phyloP scores from a whole-genome alignment of 805 yeast genomes.

The Ogataea nonfermentans region DNA sequence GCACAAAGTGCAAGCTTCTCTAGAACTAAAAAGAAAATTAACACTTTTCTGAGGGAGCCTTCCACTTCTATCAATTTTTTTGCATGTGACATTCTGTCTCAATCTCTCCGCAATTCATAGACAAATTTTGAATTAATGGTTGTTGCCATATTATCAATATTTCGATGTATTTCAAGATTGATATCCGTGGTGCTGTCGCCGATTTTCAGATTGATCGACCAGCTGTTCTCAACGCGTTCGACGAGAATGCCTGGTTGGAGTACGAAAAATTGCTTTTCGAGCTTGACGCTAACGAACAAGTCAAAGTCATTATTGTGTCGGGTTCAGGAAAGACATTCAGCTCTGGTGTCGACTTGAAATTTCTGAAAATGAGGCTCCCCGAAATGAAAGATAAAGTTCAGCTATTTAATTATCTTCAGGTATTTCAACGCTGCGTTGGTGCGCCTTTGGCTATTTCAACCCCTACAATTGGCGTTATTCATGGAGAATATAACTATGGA shows the following conservation, averaged over 20 bases:
- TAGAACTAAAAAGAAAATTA: too few relatives aligned
- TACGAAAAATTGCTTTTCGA: constrained; percentile 46
- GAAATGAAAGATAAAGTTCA: constrained; percentile 12
- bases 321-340: constrained; percentile 57
- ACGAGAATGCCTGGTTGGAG: constrained; percentile 54
- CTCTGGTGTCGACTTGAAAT: constrained; percentile 62
- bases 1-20: too few relatives aligned
- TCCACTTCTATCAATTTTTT: too few relatives aligned
- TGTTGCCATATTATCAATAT: too few relatives aligned
- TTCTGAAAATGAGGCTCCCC: constrained; percentile 18
- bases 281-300: constrained; percentile 43
- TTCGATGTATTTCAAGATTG: too few relatives aligned
- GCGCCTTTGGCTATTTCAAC: constrained; percentile 47
- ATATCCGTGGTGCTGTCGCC: too few relatives aligned
- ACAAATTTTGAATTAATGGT: too few relatives aligned
- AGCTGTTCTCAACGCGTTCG: constrained; percentile 55
- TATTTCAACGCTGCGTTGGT: constrained; percentile 58
- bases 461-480: constrained; percentile 66
- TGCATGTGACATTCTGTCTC: too few relatives aligned
- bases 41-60: too few relatives aligned
- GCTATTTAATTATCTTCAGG: constrained; percentile 41
- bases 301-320: constrained; percentile 56
- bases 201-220: constrained; percentile 66
- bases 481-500: constrained; percentile 60
- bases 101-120: too few relatives aligned